Evolutionary conservation across 768 basidiomycete genomes (phyloP).

Genomic region (Boletus rufocinnamomeus): DNA sequence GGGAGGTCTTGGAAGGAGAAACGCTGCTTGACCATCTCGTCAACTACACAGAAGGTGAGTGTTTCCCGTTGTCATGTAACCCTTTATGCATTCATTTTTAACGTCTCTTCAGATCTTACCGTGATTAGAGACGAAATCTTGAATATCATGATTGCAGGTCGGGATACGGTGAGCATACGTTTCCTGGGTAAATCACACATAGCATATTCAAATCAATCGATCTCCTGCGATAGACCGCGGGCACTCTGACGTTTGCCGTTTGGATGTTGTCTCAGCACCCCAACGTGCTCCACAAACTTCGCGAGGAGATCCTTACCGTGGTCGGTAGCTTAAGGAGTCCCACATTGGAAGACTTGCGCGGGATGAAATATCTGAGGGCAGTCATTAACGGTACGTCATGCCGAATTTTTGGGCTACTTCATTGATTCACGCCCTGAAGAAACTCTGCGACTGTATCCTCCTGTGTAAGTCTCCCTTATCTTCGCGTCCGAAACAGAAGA

Average conservation of each 20-base stretch:
- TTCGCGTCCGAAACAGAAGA: background rate
- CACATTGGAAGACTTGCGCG: slow-evolving; percentile 34
- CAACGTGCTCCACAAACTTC: slow-evolving; percentile 29
- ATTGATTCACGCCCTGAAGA: slow-evolving; percentile 21
- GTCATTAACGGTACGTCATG: slow-evolving; percentile 36
- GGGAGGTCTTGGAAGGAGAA: slow-evolving; percentile 24
- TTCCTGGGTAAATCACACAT: background rate
- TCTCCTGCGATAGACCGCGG: slow-evolving; percentile 27
- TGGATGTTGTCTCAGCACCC: slow-evolving; percentile 35
- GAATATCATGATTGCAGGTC: slow-evolving; percentile 40
- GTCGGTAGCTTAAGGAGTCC: slow-evolving; percentile 33
- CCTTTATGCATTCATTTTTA: background rate
- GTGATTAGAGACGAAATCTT: slow-evolving; percentile 39
- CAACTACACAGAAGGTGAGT: slow-evolving; percentile 30
- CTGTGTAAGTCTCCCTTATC: slow-evolving; percentile 29
- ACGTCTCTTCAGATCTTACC: slow-evolving; percentile 26
- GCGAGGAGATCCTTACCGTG: slow-evolving; percentile 31
- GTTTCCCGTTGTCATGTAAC: background rate
- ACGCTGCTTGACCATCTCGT: slow-evolving; percentile 36
- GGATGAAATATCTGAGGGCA: slow-evolving; percentile 44
- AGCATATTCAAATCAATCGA: background rate
- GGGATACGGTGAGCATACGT: slow-evolving; percentile 32
- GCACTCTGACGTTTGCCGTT: slow-evolving; percentile 32
- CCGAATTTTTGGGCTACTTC: background rate
- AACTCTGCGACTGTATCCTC: slow-evolving; percentile 32